A percentile compares a stretch with the other conserved stretches of the same genome.
phyloP scores from a whole-genome alignment of 2,329 filamentous ascomycete genomes.

The Didymella lethalis region DNA sequence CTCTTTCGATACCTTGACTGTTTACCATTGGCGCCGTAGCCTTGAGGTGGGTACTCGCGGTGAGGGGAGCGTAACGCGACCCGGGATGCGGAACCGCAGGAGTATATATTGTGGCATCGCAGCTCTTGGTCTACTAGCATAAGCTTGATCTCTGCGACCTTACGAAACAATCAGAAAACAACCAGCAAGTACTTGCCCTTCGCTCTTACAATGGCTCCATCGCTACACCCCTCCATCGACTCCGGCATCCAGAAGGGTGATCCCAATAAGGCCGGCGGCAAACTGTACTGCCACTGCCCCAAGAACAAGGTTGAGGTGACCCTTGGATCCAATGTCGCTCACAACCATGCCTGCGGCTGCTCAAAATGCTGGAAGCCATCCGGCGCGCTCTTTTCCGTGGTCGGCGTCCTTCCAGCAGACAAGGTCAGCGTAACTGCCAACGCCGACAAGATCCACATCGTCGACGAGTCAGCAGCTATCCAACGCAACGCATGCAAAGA shows the following conservation, averaged over 20 bases:
- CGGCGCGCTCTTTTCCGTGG: constrained; percentile 69
- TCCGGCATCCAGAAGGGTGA: constrained; percentile 66
- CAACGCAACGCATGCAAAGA: constrained; percentile 58
- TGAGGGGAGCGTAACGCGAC: constrained; percentile 9
- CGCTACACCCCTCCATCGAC: constrained; percentile 70
- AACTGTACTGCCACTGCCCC: constrained; percentile 67
- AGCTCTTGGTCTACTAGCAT: not conserved
- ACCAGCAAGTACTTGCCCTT: constrained; percentile 18
- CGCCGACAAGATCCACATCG: constrained; percentile 63
- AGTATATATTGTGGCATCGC: constrained; percentile 15
- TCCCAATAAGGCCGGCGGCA: constrained; percentile 65
- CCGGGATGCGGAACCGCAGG: constrained; percentile 24
- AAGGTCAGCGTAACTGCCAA: constrained; percentile 66
- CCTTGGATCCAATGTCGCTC: constrained; percentile 65
- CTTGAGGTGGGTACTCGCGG: constrained; percentile 7
- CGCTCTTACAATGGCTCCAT: constrained; percentile 41
- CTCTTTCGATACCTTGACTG: not conserved
- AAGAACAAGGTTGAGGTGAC: constrained; percentile 65
- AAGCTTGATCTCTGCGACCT: not conserved
- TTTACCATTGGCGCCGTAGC: constrained; percentile 1
- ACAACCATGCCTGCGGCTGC: constrained; percentile 77
- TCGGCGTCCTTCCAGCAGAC: constrained; percentile 67
- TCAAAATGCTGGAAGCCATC: constrained; percentile 76
- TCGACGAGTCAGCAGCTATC: constrained; percentile 64
- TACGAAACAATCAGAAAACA: constrained; percentile 10